Conservation (phyloP, 495 filamentous ascomycete species). For the Thermothielavioides terrestris region DNA sequence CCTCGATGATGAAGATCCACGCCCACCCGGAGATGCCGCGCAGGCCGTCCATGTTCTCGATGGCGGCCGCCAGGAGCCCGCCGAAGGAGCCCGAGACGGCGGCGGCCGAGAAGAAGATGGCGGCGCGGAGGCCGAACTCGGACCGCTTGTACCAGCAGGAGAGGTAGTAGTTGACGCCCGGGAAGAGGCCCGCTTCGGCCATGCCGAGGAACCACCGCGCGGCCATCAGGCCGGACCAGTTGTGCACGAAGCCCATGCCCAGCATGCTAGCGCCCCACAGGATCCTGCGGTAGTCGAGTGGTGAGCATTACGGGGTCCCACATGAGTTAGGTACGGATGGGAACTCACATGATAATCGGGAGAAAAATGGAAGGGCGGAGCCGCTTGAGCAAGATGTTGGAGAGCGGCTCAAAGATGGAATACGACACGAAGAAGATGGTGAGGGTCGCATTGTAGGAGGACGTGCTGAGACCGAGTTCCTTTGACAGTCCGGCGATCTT, state of each 20-base stretch:
- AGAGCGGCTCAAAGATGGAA: conserved; percentile 74
- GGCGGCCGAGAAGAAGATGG: conserved; percentile 87
- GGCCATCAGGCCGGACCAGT: conserved; percentile 71
- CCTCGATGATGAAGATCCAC: conserved; percentile 82
- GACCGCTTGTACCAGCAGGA: conserved; percentile 80
- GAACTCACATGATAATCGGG: conserved; percentile 59
- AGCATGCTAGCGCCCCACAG: conserved; percentile 74
- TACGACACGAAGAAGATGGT: conserved; percentile 93
- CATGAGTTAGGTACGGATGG: neutral
- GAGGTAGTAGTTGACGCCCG: conserved; percentile 80
- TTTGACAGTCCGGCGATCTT: conserved; percentile 66
- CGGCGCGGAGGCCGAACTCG: conserved; percentile 63
- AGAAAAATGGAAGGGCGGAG: conserved; percentile 49
- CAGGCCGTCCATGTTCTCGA: conserved; percentile 63
- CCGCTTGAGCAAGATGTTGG: conserved; percentile 79
- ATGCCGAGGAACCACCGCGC: conserved; percentile 82
- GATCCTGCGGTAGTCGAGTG: conserved; percentile 26
- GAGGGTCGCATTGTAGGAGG: conserved; percentile 63
- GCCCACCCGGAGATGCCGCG: conserved; percentile 63
- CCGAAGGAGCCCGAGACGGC: conserved; percentile 81
- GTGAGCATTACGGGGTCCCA: conserved; percentile 3
- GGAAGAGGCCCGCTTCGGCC: conserved; percentile 76
- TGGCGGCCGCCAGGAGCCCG: conserved; percentile 71
- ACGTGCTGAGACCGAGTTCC: conserved; percentile 49
- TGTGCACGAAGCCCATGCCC: conserved; percentile 72